Conservation (phyloP, 352 stramenopile species). For the Phytophthora aleatoria region DNA sequence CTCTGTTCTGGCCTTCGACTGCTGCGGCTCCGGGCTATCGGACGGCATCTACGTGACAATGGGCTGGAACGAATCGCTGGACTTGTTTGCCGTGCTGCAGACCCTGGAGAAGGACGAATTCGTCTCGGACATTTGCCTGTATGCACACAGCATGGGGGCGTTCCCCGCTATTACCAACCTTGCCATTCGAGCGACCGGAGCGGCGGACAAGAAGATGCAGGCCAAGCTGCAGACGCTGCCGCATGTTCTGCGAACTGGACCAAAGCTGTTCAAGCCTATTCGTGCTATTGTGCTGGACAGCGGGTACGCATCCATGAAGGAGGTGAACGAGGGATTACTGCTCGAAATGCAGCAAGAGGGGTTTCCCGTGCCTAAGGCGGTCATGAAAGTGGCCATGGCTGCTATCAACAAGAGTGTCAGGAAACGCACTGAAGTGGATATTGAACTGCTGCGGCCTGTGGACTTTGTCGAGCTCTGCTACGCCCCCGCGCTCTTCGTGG, state of each 20-base stretch:
- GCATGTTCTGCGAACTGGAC: slow-evolving; percentile 48
- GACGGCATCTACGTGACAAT: slow-evolving; percentile 89
- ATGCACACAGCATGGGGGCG: slow-evolving; percentile 84
- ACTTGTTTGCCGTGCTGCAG: slow-evolving; percentile 76
- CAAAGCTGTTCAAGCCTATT: slow-evolving; percentile 64
- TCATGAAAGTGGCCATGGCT: slow-evolving; percentile 69
- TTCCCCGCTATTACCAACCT: slow-evolving; percentile 85
- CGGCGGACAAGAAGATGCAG: slow-evolving; percentile 48
- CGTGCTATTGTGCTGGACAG: slow-evolving; percentile 75
- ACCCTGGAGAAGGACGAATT: slow-evolving; percentile 51
- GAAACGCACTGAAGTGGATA: slow-evolving; percentile 76
- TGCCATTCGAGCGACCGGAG: slow-evolving; percentile 55
- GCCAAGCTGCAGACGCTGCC: slow-evolving; percentile 66
- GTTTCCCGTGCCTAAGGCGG: slow-evolving; percentile 67
- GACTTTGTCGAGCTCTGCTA: slow-evolving; percentile 75
- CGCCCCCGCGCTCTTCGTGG: slow-evolving; percentile 75
- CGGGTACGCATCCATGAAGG: slow-evolving; percentile 72
- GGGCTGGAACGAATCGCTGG: slow-evolving; percentile 82
- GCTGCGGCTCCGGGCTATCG: slow-evolving; percentile 72
- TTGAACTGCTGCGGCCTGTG: slow-evolving; percentile 68
- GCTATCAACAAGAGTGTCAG: slow-evolving; percentile 80
- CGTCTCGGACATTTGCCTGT: slow-evolving; percentile 70
- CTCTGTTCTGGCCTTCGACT: slow-evolving; percentile 85
- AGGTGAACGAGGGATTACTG: slow-evolving; percentile 70
- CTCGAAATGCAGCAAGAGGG: slow-evolving; percentile 69